These are phyloP conservation scores for Sporothrix mexicana DNA, from an alignment of 2,329 filamentous ascomycete genomes.

Conservation along the genomic window DNA sequence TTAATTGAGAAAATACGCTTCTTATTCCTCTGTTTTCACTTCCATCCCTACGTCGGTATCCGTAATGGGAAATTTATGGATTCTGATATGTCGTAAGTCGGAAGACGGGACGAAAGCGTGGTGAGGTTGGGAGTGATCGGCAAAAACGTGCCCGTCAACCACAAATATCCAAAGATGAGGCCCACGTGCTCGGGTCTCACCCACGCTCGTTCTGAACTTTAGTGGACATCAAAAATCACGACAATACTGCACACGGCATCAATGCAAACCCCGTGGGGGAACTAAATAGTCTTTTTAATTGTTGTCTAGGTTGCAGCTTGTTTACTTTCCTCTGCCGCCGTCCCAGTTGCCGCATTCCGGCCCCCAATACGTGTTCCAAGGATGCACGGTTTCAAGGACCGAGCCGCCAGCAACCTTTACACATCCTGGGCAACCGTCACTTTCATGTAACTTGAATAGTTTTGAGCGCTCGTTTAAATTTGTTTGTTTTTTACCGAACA, in stretches of 20 bases:
- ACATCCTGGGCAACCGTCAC: no score
- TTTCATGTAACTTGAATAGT: no score
- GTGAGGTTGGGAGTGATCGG: background rate
- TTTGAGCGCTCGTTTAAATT: no score
- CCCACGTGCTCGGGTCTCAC: background rate
- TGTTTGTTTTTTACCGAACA: no score
- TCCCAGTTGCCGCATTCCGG: background rate
- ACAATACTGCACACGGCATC: background rate
- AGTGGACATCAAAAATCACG: background rate
- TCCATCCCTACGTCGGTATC: background rate
- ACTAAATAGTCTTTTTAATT: background rate
- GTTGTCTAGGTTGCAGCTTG: no score
- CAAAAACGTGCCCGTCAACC: background rate
- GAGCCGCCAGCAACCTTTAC: background rate
- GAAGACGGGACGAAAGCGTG: background rate
- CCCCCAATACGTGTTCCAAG: background rate
- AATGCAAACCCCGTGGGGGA: background rate
- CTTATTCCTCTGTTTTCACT: background rate
- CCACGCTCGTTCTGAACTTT: background rate
- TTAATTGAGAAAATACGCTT: background rate
- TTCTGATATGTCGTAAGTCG: background rate
- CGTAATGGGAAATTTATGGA: conserved; percentile 9
- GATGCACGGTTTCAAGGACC: background rate
- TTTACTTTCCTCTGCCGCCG: no score
- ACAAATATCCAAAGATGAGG: conserved; percentile 1